phyloP scores from a whole-genome alignment of 805 yeast genomes.

The Pichia occidentalis region DNA sequence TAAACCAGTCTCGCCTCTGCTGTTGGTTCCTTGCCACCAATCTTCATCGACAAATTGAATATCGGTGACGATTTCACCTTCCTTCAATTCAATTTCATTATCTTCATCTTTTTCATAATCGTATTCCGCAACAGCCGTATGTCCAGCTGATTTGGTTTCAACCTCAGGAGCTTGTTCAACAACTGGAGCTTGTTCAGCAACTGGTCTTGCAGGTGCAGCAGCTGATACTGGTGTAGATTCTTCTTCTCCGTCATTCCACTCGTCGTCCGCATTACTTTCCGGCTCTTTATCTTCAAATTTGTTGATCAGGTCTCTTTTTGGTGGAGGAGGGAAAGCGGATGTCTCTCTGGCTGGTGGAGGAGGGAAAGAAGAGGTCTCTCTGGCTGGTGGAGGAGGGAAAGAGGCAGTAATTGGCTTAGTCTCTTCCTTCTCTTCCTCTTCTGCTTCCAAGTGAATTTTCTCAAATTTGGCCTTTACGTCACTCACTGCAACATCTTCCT shows the following conservation, averaged over 20 bases:
- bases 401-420: not conserved
- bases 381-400: constrained; percentile 14
- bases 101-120: constrained; percentile 73
- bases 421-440: constrained; percentile 23
- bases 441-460: constrained; percentile 21
- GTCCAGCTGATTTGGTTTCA: constrained; percentile 8
- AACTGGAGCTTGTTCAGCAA: constrained; percentile 9
- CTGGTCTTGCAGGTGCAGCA: constrained; percentile 13
- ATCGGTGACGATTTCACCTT: constrained; percentile 60
- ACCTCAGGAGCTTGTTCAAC: constrained; percentile 14
- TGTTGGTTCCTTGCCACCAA: constrained; percentile 50
- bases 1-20: constrained; percentile 42
- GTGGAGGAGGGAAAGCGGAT: constrained; percentile 18
- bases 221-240: constrained; percentile 4
- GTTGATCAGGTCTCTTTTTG: constrained; percentile 16
- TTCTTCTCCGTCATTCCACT: constrained; percentile 15
- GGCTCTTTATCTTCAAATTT: constrained; percentile 21
- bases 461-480: constrained; percentile 30
- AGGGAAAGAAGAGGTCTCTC: constrained; percentile 16
- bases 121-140: constrained; percentile 71
- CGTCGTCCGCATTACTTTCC: constrained; percentile 13
- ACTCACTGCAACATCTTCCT: constrained; percentile 28
- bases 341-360: constrained; percentile 9
- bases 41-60: constrained; percentile 69
- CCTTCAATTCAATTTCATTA: constrained; percentile 60